Base-by-base conservation (phyloP, 2,329 filamentous ascomycete species). In the Hypomyces perniciosus region DNA sequence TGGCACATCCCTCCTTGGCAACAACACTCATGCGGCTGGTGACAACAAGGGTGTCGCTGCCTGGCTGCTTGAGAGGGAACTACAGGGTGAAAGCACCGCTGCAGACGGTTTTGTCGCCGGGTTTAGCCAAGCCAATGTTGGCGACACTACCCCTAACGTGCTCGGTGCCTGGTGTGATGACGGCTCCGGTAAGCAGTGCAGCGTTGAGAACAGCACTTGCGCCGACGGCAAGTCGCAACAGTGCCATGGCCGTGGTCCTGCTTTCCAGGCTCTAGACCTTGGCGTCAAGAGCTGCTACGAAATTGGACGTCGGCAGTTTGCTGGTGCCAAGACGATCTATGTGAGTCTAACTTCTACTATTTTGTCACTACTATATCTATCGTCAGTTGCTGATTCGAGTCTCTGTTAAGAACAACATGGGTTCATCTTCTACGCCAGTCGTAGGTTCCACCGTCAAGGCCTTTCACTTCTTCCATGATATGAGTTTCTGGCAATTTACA, bases 21-120 rank as follows among this genome's bases (percentile, higher is more conserved):
- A 96, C 70, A 96, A 96, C 69, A 96, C 90, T 0, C 76, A 96
- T 10, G 81, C 93, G 46, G 85, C 90, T 3, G 92, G 89, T n/a
- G 92, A 97, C 67, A 97, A 97, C 73, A 97, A 97, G 71, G 92
- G 92, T 9, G 89, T 96, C 6, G 91, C 92, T 2, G 88, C 91
- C 0, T 86, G 86, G 63, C 73, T 96, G 9, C 85, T 96, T 48
- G 92, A 97, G 65, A 79, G 86, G 57, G 83, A 80, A 46, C 76
- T 86, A 44, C 65, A 71, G 2, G 68, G 67, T n/a, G 74, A 81
- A 13, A 62, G 72, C 2, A 74, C 72, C 13, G 82, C 83, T 33
- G 77, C 80, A 0, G 72, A 81, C 2, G 79, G 77, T 8, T 96
- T 95, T 59, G 88, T 96, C 1, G 90, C 91, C 3, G 92, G 90